Base-by-base conservation (phyloP, 805 yeast genomes). In the Kockiozyma suomiensis region DNA sequence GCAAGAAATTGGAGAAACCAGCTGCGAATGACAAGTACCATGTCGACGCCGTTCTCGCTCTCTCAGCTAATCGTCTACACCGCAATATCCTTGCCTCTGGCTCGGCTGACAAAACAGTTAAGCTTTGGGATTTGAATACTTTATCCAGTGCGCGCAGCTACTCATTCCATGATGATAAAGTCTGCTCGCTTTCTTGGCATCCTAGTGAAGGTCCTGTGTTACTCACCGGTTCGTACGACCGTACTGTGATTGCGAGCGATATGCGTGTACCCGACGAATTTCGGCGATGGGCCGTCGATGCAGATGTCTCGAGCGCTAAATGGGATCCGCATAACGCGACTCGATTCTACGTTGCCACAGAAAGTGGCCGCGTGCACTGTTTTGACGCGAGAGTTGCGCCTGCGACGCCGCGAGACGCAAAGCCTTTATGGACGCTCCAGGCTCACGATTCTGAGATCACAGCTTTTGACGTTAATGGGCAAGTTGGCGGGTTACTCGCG, bases 381-480 rank as follows among this genome's bases (percentile, higher is more conserved):
- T 93, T 87, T 69, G 99, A 93, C 74, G 87, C 90, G 47, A 84
- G 97, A 73, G 77, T 76, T 52, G 62, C 66, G 1, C 55, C 56
- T 10, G 19, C 50, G 38, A 19, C 42, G 19, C 52, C 50, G n/a
- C 82, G 79, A 40, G 33, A 32, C 21, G 81, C 79, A 48, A 76
- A 79, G 58, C 92, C 97, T 19, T 69, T 93, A 33, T 94, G 99
- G 99, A 90, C 96, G 1, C 79, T 94, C 68, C 97, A 94, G 74
- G 98, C 98, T 1, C 99, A 94, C 73, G 98, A 94, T 75, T 83
- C 96, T 1, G 97, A 96, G 62, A 87, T 94, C 62, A 87, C 97
- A 3, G 80, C 93, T 1, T 80, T 94, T 67, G 87, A 86, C 66
- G 81, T 86, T 38, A 92, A 90, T 75, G 71, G 72, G 26, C 82